Evolutionary conservation across 805 yeast species (phyloP).

Genomic region (Starmerella roubikii): DNA sequence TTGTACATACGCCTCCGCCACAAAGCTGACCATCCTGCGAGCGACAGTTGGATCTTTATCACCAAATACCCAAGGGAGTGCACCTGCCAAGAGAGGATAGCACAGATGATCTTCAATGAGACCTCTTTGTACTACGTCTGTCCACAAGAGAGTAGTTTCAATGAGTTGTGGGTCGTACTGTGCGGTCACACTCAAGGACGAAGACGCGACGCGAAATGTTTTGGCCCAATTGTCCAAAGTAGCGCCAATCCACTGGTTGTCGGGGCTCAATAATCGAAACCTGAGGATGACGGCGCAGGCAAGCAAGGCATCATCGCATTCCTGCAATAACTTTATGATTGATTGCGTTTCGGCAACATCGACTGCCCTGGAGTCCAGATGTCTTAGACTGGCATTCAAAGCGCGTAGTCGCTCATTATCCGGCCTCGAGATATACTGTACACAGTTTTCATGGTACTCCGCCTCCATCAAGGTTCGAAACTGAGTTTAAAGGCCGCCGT

Average conservation of each 20-base stretch:
- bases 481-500: too few species aligned
- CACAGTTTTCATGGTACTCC: background rate
- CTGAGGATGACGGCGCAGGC: background rate
- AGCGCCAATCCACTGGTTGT: background rate
- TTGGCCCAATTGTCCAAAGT: background rate
- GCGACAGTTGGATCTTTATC: background rate
- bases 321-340: background rate
- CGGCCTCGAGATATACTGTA: background rate
- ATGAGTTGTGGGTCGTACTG: background rate
- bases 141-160: constrained; percentile 4
- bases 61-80: constrained; percentile 8
- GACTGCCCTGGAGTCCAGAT: background rate
- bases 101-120: constrained; percentile 5
- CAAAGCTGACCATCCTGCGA: background rate
- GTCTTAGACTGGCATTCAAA: background rate
- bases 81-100: constrained; percentile 3
- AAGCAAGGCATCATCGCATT: background rate
- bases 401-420: background rate
- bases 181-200: too few species aligned
- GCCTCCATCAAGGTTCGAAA: background rate
- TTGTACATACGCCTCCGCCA: constrained; percentile 1
- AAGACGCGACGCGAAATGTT: background rate
- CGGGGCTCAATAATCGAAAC: background rate
- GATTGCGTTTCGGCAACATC: background rate
- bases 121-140: background rate